Conservation (phyloP, 2,329 filamentous ascomycete genomes). For the Xylaria arbuscula region DNA sequence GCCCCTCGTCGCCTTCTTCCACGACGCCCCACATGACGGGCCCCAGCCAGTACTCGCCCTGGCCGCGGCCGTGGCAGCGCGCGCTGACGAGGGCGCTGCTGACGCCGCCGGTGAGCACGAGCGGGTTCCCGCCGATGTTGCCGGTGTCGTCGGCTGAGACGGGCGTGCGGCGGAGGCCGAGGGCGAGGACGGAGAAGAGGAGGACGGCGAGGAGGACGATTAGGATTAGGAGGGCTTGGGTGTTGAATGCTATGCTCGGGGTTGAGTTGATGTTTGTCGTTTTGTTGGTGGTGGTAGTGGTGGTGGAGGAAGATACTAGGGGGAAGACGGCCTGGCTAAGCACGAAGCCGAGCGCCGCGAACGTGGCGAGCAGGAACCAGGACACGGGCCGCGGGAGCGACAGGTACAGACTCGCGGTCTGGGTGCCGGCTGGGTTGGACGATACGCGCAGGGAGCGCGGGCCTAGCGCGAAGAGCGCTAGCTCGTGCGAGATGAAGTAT, state of each 20-base stretch:
- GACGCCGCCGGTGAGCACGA: constrained; percentile 59
- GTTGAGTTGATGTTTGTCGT: background rate
- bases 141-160: constrained; percentile 44
- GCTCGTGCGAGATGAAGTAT: constrained; percentile 63
- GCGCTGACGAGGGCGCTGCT: constrained; percentile 65
- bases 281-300: constrained; percentile 28
- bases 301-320: constrained; percentile 37
- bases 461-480: constrained; percentile 56
- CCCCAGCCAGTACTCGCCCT: constrained; percentile 51
- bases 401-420: constrained; percentile 61
- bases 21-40: constrained; percentile 61
- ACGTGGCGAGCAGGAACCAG: constrained; percentile 58
- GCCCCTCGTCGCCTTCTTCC: constrained; percentile 52
- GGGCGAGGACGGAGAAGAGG: constrained; percentile 51
- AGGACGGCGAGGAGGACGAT: constrained; percentile 55
- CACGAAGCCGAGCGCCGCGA: constrained; percentile 58
- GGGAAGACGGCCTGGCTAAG: constrained; percentile 59
- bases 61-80: constrained; percentile 56
- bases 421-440: constrained; percentile 55
- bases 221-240: constrained; percentile 56
- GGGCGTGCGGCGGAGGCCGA: constrained; percentile 57
- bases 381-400: constrained; percentile 61
- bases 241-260: constrained; percentile 56
- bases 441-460: constrained; percentile 59
- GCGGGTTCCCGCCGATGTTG: constrained; percentile 57